A percentile compares a stretch with the other conserved stretches of the same genome.
These are phyloP conservation scores for Boletellus deceptivus DNA, from an alignment of 1,284 basidiomycete species.

Conservation along the genomic window DNA sequence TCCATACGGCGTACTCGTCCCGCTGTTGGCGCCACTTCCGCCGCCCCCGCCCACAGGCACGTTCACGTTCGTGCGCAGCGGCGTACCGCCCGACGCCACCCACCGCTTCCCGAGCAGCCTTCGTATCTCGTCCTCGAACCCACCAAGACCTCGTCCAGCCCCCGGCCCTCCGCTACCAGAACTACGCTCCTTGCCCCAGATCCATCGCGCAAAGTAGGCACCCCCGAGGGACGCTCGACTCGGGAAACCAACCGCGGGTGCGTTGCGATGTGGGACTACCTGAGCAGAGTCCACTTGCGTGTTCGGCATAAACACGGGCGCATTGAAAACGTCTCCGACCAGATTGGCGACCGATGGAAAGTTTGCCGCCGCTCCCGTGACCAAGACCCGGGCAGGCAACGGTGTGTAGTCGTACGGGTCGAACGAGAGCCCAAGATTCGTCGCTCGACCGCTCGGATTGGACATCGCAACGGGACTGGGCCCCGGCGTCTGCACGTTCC, in stretches of 20 bases:
- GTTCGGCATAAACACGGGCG: constrained; percentile 66
- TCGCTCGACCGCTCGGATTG: constrained; percentile 35
- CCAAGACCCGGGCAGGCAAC: constrained; percentile 61
- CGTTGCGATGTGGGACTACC: constrained; percentile 67
- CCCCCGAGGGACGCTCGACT: constrained; percentile 66
- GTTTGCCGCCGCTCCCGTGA: constrained; percentile 75
- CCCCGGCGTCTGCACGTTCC: constrained; percentile 31
- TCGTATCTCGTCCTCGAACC: constrained; percentile 76
- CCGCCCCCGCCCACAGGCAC: constrained; percentile 24
- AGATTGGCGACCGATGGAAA: constrained; percentile 79
- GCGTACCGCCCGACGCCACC: constrained; percentile 56
- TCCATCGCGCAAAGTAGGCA: constrained; percentile 77
- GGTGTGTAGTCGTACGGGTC: constrained; percentile 69
- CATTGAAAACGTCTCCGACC: constrained; percentile 76
- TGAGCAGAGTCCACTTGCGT: constrained; percentile 75
- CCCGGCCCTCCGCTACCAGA: constrained; percentile 29
- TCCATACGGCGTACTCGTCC: constrained; percentile 62
- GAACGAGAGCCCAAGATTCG: constrained; percentile 63
- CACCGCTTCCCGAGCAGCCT: constrained; percentile 68
- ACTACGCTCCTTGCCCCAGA: constrained; percentile 68
- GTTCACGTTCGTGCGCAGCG: constrained; percentile 58
- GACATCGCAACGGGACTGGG: constrained; percentile 31
- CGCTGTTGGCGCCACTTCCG: constrained; percentile 47
- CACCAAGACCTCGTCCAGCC: constrained; percentile 45
- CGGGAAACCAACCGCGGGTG: constrained; percentile 64